Evolutionary conservation across 176 grass and related monocot species (phyloP), one percentile per base, ranked within the genome.

Genomic region (Eleusine coracana): DNA sequence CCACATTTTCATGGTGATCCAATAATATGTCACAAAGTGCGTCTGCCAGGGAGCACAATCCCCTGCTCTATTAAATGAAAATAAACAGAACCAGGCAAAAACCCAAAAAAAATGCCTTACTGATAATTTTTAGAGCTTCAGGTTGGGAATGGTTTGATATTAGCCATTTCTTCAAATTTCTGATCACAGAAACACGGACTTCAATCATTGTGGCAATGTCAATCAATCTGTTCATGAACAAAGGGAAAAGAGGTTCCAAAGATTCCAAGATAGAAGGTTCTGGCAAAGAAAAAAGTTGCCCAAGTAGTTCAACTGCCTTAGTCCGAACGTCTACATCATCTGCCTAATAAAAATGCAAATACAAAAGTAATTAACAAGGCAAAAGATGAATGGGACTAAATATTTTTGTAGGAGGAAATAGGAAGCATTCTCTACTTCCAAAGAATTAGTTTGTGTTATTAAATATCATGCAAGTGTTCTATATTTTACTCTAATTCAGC

Each of bases 1-100:
- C 78, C 68, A 99, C 93, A 82, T 87, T 96, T 89, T 96, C 97
- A 86, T 96, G 93, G 46, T 93, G 94, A 90, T 99, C 97, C 66
- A 96, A 71, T 78, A 99, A 87, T 78, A 91, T 88, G 73, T 94
- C 97, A 89, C 91, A 92, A 66, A 99, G 86, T 72, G 89, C 93
- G 84, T 99, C 97, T 99, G 93, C 71, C 88, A 70, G 74, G 48
- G 3, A 87, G 73, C 44, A 48, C 76, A 84, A 79, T 27, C 64
- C 89, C 85, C 40, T 93, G 48, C 31, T 48, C 67, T 7, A 76
- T 80, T 50, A 21, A 67, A 21, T 70, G 40, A 42, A 42, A 42
- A 42, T 42, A 42, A 42, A 42, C 3, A 42, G 40, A 42, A 42
- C 40, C 40, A 42, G 40, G 40, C 7, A 42, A 42, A 42, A 42